Evolutionary conservation across 805 yeast species (phyloP), one percentile per base, ranked within the genome.

Genomic region (Starmerella floricola): DNA sequence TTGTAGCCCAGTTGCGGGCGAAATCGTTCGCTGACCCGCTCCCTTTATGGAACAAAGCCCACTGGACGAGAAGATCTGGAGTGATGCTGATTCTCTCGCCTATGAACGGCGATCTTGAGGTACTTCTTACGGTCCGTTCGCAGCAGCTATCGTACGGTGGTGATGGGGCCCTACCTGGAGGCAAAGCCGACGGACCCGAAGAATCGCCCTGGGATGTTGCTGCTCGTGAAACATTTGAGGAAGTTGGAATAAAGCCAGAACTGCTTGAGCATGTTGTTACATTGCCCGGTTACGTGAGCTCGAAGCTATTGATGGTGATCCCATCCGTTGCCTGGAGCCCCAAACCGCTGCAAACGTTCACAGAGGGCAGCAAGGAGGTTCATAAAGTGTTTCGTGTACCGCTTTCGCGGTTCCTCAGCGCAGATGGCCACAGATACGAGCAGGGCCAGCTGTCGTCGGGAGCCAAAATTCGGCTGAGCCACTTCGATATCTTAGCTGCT

Each of bases 101-200:
- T 8, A 88, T 91, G 8, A 40, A 38, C 19, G 93, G 93, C 4
- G 93, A 85, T 50, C 61, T 86, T 16, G 62, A 88, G 34, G 93
- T 84, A 26, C 66, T 87, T 3, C 61, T 87, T 38, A 87, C 96
- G 1, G 77, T 80, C 52, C 62, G 97, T 47, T 76, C 93, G 2
- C 67, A 79, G 36, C 66, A 69, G 29, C 65, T 88, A 52, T 73
- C 73, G 40, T 87, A 86, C 62, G 80, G 91, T 0, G 95, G 96
- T 4, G 95, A 87, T 58, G 81, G 82, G 5, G 84, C 95, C 1
- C 66, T 87, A 8, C 97, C 97, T 3, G 97, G 97, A 2, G 97
- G 96, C 8, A 83, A 79, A 55, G 86, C 94, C 4, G 96, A 87
- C 58, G 56, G 51, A 32, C 52, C 27, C 6, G 74, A 70, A 0